Conservation (phyloP, 257 asterid species). For the Nicotiana attenuata region DNA sequence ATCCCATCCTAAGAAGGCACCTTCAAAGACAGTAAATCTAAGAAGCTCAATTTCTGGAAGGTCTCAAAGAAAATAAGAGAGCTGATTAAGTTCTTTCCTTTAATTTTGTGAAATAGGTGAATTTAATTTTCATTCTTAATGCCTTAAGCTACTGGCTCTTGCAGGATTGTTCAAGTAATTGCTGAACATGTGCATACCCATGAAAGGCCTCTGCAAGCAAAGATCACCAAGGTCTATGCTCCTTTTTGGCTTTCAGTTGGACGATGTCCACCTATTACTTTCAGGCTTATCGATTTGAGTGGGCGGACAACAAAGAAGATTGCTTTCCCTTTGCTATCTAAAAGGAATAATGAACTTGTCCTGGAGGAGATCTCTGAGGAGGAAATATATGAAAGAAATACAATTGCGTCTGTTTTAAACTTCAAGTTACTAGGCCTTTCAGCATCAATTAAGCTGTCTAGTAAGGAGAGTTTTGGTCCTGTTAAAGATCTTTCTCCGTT, state of each 20-base stretch:
- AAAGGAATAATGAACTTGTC: slow-evolving; percentile 47
- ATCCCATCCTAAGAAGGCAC: slow-evolving; percentile 64
- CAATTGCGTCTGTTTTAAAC: slow-evolving; percentile 84
- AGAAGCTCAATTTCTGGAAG: slow-evolving; percentile 97
- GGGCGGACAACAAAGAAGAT: slow-evolving; percentile 50
- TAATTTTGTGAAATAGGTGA: slow-evolving; percentile 7
- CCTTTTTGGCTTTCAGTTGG: slow-evolving; percentile 86
- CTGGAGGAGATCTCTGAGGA: slow-evolving; percentile 87
- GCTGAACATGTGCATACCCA: slow-evolving; percentile 61
- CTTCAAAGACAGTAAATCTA: slow-evolving; percentile 68
- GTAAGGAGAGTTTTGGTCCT: slow-evolving; percentile 82
- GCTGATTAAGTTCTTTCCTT: slow-evolving; percentile 12
- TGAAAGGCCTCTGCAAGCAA: slow-evolving; percentile 62
- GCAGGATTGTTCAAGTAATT: slow-evolving; percentile 88
- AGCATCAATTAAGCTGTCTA: slow-evolving; percentile 54
- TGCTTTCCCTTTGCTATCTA: slow-evolving; percentile 52
- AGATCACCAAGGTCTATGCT: slow-evolving; percentile 60
- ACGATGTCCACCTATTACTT: slow-evolving; percentile 83
- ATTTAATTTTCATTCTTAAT: background rate
- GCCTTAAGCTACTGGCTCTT: slow-evolving; percentile 1
- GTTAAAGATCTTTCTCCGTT: slow-evolving; percentile 80
- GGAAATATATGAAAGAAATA: slow-evolving; percentile 75
- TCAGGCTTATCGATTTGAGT: slow-evolving; percentile 60
- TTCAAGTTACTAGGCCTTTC: slow-evolving; percentile 76
- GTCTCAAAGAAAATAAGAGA: slow-evolving; percentile 27